These are phyloP conservation scores for Neurospora sp. DNA, from an alignment of 495 filamentous ascomycete genomes.

Conservation along the genomic window DNA sequence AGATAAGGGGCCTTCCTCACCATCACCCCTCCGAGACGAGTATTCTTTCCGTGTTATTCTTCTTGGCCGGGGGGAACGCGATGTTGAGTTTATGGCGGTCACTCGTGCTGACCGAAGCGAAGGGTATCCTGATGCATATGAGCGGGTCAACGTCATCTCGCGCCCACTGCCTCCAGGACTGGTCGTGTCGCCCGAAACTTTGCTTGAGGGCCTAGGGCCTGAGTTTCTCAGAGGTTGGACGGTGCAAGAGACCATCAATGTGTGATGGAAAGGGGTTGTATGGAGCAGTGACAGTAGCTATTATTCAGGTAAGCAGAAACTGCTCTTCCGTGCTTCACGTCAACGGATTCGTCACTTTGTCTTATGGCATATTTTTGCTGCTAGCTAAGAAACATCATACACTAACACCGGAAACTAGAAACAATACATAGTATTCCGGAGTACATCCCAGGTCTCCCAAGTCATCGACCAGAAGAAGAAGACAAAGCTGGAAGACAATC, in stretches of 20 bases:
- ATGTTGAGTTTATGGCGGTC: neutral
- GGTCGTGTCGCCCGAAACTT: neutral
- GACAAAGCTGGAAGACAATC: neutral
- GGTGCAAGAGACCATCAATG: neutral
- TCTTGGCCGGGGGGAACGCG: fast-evolving
- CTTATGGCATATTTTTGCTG: no score
- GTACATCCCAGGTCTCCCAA: no score
- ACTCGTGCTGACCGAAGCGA: neutral
- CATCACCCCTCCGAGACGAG: neutral
- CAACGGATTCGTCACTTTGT: no score
- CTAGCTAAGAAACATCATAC: fast-evolving
- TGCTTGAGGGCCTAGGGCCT: neutral
- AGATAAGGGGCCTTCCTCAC: neutral
- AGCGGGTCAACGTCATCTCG: neutral
- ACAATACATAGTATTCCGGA: fast-evolving
- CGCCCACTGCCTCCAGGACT: neutral
- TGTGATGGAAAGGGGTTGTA: neutral
- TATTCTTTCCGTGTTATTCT: neutral
- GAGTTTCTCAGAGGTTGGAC: neutral
- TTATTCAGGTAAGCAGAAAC: neutral
- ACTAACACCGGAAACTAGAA: neutral
- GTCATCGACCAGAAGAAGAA: neutral
- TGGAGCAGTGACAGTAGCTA: neutral
- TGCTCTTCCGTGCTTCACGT: neutral
- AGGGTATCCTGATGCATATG: neutral